Evolutionary conservation across 345 rosid genomes (phyloP).

Genomic region (Geranium brycei): DNA sequence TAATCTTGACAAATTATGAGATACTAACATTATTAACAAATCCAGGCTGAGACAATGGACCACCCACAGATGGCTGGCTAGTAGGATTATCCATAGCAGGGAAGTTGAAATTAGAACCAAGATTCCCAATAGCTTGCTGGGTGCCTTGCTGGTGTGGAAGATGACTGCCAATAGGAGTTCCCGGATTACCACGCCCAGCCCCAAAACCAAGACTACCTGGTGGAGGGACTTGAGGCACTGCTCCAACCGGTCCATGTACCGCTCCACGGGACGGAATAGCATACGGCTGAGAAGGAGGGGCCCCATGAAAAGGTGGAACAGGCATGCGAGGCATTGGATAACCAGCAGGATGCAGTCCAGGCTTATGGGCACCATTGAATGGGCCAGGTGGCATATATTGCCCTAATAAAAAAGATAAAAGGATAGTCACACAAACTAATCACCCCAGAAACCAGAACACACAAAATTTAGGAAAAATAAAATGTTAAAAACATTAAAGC

Average conservation of each 20-base stretch:
- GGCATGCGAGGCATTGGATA: constrained; percentile 78
- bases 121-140: constrained; percentile 67
- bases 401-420: constrained; percentile 28
- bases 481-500: neutral
- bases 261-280: constrained; percentile 89
- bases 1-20: neutral
- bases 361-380: constrained; percentile 80
- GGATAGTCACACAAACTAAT: neutral
- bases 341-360: constrained; percentile 82
- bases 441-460: neutral
- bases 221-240: constrained; percentile 76
- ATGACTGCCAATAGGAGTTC: constrained; percentile 76
- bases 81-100: constrained; percentile 65
- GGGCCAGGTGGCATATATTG: constrained; percentile 65
- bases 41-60: constrained; percentile 94
- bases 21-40: constrained; percentile 50
- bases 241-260: constrained; percentile 86
- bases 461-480: neutral
- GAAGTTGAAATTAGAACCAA: constrained; percentile 69
- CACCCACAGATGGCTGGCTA: constrained; percentile 88
- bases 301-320: constrained; percentile 68
- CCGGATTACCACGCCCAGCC: constrained; percentile 71
- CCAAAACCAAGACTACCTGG: constrained; percentile 86
- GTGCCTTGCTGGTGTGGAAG: constrained; percentile 67
- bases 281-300: constrained; percentile 82